Conservation (phyloP, 2,329 filamentous ascomycete genomes). For the Didymella exigua region DNA sequence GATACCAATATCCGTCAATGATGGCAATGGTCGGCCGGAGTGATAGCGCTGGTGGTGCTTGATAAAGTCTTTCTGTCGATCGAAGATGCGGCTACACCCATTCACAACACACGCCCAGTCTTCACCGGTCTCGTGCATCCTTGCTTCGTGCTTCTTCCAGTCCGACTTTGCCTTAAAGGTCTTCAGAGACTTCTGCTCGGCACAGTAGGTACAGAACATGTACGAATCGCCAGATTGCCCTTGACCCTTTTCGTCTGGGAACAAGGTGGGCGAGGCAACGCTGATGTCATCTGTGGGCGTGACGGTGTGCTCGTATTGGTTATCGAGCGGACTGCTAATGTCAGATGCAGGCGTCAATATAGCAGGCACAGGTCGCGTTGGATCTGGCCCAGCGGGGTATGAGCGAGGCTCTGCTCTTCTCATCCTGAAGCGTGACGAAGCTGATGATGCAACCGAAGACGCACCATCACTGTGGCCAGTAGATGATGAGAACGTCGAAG, state of each 20-base stretch:
- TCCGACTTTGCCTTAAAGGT: constrained; percentile 49
- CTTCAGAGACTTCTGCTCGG: constrained; percentile 42
- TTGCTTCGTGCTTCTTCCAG: constrained; percentile 49
- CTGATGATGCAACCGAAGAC: constrained; percentile 38
- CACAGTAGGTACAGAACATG: constrained; percentile 49
- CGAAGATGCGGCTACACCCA: constrained; percentile 45
- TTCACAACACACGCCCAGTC: constrained; percentile 46
- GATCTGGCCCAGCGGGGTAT: constrained; percentile 42
- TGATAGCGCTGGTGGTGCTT: constrained; percentile 48
- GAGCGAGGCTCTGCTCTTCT: constrained; percentile 43
- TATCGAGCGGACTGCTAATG: constrained; percentile 39
- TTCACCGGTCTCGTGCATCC: constrained; percentile 49
- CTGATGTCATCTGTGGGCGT: constrained; percentile 44
- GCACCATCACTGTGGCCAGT: constrained; percentile 37
- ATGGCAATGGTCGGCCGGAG: constrained; percentile 42
- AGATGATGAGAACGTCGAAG: constrained; percentile 41
- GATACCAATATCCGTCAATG: constrained; percentile 45
- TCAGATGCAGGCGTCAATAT: constrained; percentile 41
- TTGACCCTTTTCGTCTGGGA: constrained; percentile 29
- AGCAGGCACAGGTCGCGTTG: constrained; percentile 39
- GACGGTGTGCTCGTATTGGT: constrained; percentile 35
- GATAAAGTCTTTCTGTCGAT: constrained; percentile 46
- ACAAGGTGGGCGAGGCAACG: constrained; percentile 32
- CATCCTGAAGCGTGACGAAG: constrained; percentile 38
- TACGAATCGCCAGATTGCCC: constrained; percentile 39